phyloP scores from a whole-genome alignment of 495 filamentous ascomycete genomes.

The Cenococcum geophilum region DNA sequence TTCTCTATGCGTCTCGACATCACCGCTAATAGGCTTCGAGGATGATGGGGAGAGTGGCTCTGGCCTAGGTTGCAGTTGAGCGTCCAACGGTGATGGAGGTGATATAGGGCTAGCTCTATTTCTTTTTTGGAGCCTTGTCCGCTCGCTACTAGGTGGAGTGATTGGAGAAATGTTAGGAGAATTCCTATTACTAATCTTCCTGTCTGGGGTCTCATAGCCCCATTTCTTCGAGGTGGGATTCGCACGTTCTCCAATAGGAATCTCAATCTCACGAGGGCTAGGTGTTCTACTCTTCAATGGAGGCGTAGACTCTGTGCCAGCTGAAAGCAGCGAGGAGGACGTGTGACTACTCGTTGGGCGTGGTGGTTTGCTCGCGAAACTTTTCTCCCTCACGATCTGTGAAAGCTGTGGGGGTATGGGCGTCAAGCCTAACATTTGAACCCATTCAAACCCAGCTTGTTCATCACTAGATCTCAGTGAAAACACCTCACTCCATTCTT shows the following conservation, averaged over 20 bases:
- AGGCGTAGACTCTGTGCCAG: constrained; percentile 35
- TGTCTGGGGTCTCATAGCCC: constrained; percentile 27
- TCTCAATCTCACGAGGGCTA: constrained; percentile 53
- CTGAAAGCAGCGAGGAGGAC: constrained; percentile 24
- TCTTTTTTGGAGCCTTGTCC: background rate
- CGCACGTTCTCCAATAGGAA: constrained; percentile 70
- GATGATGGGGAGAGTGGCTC: background rate
- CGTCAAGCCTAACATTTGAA: constrained; percentile 67
- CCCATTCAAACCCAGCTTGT: constrained; percentile 77
- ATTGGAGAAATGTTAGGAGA: constrained; percentile 23
- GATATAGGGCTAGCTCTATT: constrained; percentile 8
- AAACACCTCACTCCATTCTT: constrained; percentile 77
- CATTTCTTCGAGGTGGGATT: constrained; percentile 35
- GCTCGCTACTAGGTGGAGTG: constrained; percentile 17
- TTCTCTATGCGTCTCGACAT: constrained; percentile 8
- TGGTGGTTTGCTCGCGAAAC: constrained; percentile 16
- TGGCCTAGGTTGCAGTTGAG: constrained; percentile 4
- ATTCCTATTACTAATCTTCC: background rate
- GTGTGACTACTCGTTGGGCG: constrained; percentile 25
- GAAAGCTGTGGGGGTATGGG: constrained; percentile 63
- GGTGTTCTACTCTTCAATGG: constrained; percentile 43
- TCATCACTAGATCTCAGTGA: constrained; percentile 64
- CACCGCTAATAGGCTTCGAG: background rate
- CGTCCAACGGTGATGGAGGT: constrained; percentile 20
- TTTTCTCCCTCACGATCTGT: constrained; percentile 29